phyloP scores from a whole-genome alignment of 345 rosid genomes.

The Eucalyptus tenuipes region DNA sequence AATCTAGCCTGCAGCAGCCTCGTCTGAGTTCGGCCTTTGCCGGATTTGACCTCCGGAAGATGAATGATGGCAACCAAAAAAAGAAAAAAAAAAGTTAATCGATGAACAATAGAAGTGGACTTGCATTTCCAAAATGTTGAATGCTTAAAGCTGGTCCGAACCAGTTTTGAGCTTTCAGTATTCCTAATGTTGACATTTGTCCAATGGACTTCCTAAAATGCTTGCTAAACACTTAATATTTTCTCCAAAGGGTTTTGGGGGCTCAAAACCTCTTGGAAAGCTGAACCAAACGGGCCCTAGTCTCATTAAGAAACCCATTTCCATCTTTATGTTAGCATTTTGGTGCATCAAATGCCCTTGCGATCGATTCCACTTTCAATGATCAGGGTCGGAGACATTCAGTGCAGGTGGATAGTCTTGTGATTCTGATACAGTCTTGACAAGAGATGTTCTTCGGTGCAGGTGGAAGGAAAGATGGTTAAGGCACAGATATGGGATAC shows the following conservation, averaged over 20 bases:
- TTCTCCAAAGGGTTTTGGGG: fast-evolving
- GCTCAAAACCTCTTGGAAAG: too few species aligned
- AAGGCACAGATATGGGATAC: conserved; percentile 89
- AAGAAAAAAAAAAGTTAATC: too few species aligned
- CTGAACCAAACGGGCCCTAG: fast-evolving
- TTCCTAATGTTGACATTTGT: fast-evolving
- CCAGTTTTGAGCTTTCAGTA: fast-evolving
- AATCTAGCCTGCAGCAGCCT: too few species aligned
- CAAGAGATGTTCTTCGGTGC: not conserved
- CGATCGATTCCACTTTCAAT: not conserved
- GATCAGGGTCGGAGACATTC: not conserved
- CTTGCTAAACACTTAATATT: too few species aligned
- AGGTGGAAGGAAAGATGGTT: conserved; percentile 78
- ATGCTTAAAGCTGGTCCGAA: fast-evolving
- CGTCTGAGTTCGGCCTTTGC: too few species aligned
- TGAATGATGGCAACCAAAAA: fast-evolving
- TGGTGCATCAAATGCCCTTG: not conserved
- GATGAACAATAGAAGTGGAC: too few species aligned
- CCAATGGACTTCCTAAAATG: fast-evolving
- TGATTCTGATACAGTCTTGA: not conserved
- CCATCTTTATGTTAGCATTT: not conserved
- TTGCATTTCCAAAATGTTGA: too few species aligned
- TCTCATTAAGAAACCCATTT: too few species aligned
- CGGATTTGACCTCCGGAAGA: too few species aligned
- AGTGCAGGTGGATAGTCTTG: not conserved